These are phyloP conservation scores for Xylaria acuta DNA, from an alignment of 495 filamentous ascomycete genomes.

Conservation along the genomic window DNA sequence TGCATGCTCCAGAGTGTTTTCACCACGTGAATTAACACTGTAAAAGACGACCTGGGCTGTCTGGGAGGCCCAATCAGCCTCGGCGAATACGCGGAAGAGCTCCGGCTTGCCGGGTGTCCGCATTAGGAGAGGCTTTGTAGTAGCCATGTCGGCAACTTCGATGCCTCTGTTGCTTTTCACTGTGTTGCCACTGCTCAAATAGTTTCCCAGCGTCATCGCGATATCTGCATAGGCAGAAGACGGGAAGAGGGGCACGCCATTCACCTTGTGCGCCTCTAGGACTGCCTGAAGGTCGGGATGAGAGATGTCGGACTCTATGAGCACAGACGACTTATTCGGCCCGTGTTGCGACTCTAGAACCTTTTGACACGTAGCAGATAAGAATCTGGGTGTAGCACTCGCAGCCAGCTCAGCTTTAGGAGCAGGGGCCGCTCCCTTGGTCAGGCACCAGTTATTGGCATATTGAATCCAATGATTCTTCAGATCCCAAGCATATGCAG, in stretches of 20 bases:
- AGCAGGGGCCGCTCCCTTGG: slow-evolving; percentile 43
- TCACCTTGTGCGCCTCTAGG: slow-evolving; percentile 31
- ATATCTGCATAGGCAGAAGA: slow-evolving; percentile 31
- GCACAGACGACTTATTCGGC: neutral
- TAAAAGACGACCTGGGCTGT: neutral
- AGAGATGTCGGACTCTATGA: slow-evolving; percentile 8
- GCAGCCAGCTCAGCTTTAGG: slow-evolving; percentile 10
- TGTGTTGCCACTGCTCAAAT: too few species aligned
- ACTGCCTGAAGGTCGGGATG: neutral
- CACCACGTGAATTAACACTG: neutral
- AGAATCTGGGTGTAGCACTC: neutral
- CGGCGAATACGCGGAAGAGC: slow-evolving; percentile 39
- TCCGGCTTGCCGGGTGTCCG: slow-evolving; percentile 48
- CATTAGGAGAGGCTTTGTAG: slow-evolving; percentile 61
- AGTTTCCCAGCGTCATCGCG: slow-evolving; percentile 30
- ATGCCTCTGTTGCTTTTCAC: slow-evolving; percentile 42
- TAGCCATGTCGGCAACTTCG: slow-evolving; percentile 55
- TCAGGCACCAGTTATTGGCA: slow-evolving; percentile 58
- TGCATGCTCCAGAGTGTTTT: neutral
- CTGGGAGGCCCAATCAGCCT: slow-evolving; percentile 30
- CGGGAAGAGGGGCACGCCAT: slow-evolving; percentile 32
- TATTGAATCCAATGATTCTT: slow-evolving; percentile 70
- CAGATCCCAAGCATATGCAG: slow-evolving; percentile 65
- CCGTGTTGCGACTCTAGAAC: neutral
- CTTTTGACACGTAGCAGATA: neutral